Conservation (phyloP, 148 eudicot genomes). For the Fagopyrum tataricum region DNA sequence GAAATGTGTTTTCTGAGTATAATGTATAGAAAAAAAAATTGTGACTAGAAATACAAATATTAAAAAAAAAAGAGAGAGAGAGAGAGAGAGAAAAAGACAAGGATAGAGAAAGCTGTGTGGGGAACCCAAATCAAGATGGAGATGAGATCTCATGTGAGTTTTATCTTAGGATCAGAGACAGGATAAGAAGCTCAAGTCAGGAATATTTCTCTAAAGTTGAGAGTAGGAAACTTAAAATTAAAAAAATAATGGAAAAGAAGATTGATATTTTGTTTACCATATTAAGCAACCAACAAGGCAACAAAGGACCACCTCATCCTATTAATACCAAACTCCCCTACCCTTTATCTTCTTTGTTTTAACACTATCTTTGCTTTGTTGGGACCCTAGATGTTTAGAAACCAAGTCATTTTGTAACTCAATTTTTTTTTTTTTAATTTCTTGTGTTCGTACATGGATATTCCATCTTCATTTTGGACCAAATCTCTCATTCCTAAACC, state of each 20-base stretch:
- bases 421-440: too few species aligned
- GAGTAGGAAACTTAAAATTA: background rate
- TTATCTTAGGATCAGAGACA: constrained; percentile 9
- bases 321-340: background rate
- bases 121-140: constrained; percentile 10
- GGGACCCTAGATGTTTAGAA: too few species aligned
- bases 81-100: background rate
- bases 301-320: background rate
- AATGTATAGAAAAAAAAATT: background rate
- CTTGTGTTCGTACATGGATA: background rate
- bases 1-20: background rate
- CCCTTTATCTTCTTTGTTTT: too few species aligned
- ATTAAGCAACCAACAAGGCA: background rate
- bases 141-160: constrained; percentile 11
- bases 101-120: background rate
- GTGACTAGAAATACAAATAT: constrained; percentile 1
- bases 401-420: too few species aligned
- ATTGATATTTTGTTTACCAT: background rate
- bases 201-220: background rate
- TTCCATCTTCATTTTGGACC: background rate
- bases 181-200: background rate
- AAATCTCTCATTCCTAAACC: background rate
- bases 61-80: background rate
- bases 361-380: too few species aligned
- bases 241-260: background rate